Evolutionary conservation across 495 filamentous ascomycete genomes (phyloP).

Genomic region (Hypoxylon crocopeplum): DNA sequence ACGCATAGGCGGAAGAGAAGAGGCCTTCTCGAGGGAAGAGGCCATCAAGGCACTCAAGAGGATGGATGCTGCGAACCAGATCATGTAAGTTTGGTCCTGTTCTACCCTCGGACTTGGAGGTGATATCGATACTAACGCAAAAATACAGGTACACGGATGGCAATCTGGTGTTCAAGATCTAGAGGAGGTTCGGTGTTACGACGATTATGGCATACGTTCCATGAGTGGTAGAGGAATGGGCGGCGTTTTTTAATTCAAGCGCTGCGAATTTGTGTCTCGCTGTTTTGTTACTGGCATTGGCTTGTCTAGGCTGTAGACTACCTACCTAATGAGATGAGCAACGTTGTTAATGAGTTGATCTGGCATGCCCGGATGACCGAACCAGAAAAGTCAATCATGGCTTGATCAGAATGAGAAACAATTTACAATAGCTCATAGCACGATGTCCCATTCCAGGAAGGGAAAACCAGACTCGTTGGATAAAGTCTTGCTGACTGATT

Average conservation of each 20-base stretch:
- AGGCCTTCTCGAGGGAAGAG: constrained; percentile 72
- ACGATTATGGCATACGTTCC: constrained; percentile 17
- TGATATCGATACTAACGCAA: constrained; percentile 34
- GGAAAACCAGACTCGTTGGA: too few relatives aligned
- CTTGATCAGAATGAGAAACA: too few relatives aligned
- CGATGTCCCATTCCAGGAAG: too few relatives aligned
- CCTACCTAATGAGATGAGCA: neutral
- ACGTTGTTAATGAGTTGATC: neutral
- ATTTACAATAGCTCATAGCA: too few relatives aligned
- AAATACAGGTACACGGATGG: constrained; percentile 52
- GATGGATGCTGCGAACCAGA: constrained; percentile 84
- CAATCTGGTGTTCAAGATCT: constrained; percentile 55
- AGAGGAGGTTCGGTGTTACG: neutral
- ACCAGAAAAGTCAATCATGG: too few relatives aligned
- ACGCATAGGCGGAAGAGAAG: constrained; percentile 60
- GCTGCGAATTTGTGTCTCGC: neutral
- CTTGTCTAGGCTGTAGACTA: too few relatives aligned
- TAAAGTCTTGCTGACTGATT: too few relatives aligned
- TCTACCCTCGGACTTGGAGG: too few relatives aligned
- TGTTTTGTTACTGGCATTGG: neutral
- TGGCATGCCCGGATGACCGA: too few relatives aligned
- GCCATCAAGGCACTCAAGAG: constrained; percentile 75
- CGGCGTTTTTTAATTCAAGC: neutral
- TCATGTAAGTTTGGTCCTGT: constrained; percentile 80
- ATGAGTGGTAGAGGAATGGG: neutral